phyloP scores from a whole-genome alignment of 2,329 filamentous ascomycete genomes.

The Grosmannia clavigera region DNA sequence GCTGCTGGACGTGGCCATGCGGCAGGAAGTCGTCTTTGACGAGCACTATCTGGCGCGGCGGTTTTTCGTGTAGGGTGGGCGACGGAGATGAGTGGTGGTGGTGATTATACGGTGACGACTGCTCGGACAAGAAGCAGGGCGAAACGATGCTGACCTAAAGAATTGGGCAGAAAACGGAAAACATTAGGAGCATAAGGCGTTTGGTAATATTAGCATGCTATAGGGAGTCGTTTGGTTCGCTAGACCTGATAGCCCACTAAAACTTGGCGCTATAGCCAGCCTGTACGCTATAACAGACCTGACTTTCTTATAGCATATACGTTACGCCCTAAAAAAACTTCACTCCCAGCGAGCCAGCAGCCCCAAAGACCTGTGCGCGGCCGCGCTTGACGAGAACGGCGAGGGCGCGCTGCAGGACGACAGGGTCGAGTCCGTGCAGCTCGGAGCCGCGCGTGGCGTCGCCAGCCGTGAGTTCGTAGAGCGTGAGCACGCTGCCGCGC shows the following conservation, averaged over 20 bases:
- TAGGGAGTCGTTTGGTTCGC: too few relatives aligned
- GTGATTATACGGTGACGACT: too few relatives aligned
- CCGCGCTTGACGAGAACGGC: constrained; percentile 75
- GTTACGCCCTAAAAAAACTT: constrained; percentile 66
- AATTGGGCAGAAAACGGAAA: background rate
- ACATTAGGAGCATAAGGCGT: background rate
- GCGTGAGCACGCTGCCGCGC: constrained; percentile 75
- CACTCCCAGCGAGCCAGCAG: constrained; percentile 77
- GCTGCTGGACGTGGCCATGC: constrained; percentile 82
- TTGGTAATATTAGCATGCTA: background rate
- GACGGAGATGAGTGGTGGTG: background rate
- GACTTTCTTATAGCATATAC: too few relatives aligned
- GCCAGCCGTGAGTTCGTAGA: constrained; percentile 86
- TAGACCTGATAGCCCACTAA: background rate
- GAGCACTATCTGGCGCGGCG: constrained; percentile 41
- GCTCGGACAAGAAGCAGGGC: too few relatives aligned
- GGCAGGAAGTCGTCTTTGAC: constrained; percentile 62
- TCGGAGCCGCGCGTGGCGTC: constrained; percentile 65
- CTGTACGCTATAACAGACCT: too few relatives aligned
- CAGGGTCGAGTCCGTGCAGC: constrained; percentile 78
- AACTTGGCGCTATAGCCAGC: too few relatives aligned
- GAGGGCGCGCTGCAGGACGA: constrained; percentile 68
- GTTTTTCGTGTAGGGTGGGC: constrained; percentile 7
- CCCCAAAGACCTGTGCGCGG: constrained; percentile 87
- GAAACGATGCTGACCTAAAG: too few relatives aligned